Evolutionary conservation across 2,329 filamentous ascomycete species (phyloP), one percentile per base, ranked within the genome.

Genomic region (Calonectria pseudoturangicola): DNA sequence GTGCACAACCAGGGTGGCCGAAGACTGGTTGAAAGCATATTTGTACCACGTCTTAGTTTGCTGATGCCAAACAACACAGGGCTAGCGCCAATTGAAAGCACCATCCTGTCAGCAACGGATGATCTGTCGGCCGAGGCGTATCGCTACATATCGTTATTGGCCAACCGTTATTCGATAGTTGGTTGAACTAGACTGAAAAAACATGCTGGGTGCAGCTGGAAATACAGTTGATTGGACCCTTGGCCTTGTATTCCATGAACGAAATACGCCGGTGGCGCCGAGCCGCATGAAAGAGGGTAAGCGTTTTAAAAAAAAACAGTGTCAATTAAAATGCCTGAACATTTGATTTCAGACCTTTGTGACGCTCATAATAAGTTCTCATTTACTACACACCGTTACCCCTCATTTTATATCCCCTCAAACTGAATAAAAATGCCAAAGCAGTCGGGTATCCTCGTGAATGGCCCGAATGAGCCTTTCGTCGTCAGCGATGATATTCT

Each of bases 401-500:
- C 25, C 13, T 28, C 50, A n/a, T 43, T 56, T 15, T 4, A 60
- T 48, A 54, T 6, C 16, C 2, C 7, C 3, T 27, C 13, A 63
- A 21, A 3, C 18, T 3, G 28, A 13, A 16, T 9, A 28, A 27
- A 36, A 50, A 79, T 79, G 77, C 51, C 74, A 8, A 67, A 66
- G 2, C 78, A 79, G 66, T 45, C 66, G 13, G 78, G 78, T 12
- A 74, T 79, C 41, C 51, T 73, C 12, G 25, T 79, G 2, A 73
- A 76, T 28, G 76, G 73, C 13, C 70, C 60, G 0, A 74, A 73
- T 36, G 68, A 68, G 21, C 76, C 80, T 6, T 78, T 75, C 60
- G 72, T 64, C 15, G 56, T 81, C n/a, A 77, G 79, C 41, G 62
- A 76, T 25, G 62, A 72, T 64, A 74, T 82, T 8, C 36, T 70